A percentile compares a stretch with the other conserved stretches of the same genome.
Evolutionary conservation across 176 grass and related monocot species (phyloP).

Genomic region (Carex pumila): DNA sequence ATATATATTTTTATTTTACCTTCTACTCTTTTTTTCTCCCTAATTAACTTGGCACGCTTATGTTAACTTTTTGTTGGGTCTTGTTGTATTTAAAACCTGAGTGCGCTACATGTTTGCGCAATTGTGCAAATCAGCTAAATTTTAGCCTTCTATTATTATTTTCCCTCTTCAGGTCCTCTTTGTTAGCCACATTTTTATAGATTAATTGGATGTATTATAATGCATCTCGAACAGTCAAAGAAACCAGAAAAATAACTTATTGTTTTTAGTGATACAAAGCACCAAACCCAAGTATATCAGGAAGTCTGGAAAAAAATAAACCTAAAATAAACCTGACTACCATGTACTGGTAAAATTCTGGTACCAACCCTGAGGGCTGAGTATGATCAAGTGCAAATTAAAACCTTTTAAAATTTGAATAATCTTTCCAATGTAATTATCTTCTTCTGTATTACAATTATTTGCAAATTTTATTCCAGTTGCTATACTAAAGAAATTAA

Average conservation of each 20-base stretch:
- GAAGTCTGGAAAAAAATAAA: not conserved
- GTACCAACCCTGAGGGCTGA: not conserved
- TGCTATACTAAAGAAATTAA: constrained; percentile 44
- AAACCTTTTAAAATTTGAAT: not conserved
- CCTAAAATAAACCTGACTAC: not conserved
- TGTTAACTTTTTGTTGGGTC: not conserved
- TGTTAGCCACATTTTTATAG: not conserved
- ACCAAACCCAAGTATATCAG: not conserved
- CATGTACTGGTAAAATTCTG: not conserved
- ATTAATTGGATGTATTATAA: not conserved
- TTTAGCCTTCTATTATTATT: not conserved
- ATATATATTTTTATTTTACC: not conserved
- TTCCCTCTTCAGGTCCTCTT: not conserved
- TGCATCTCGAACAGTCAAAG: not conserved
- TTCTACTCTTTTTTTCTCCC: not conserved
- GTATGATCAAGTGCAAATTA: not conserved
- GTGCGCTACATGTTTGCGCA: not conserved
- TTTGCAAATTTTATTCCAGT: constrained; percentile 21
- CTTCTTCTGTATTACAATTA: not conserved
- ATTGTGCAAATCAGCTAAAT: not conserved
- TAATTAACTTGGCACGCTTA: not conserved
- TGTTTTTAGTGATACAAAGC: not conserved
- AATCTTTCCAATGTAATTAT: not conserved
- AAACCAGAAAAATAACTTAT: not conserved
- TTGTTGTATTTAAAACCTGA: not conserved